Conservation (phyloP, 2,329 filamentous ascomycete genomes). For the Fusarium heterosporum region DNA sequence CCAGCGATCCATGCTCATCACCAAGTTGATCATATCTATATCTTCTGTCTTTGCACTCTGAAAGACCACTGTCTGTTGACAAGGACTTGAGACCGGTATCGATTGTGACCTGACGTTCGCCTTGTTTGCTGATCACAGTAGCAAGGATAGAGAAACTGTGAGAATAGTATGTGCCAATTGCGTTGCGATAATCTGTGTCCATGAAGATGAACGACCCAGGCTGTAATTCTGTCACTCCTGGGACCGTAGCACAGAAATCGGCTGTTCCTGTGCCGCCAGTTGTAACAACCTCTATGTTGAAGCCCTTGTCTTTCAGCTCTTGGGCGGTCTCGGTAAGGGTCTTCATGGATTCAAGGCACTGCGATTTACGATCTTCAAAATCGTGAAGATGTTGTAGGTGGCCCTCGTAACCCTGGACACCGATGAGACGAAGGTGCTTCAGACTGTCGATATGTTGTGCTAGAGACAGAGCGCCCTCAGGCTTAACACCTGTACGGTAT, state of each 20-base stretch:
- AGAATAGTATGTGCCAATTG: conserved; percentile 60
- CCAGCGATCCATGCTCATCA: conserved; percentile 34
- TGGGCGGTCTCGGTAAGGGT: conserved; percentile 22
- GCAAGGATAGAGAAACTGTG: conserved; percentile 52
- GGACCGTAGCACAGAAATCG: conserved; percentile 63
- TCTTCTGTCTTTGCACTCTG: conserved; percentile 34
- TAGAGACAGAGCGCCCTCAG: conserved; percentile 3
- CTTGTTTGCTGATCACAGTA: conserved; percentile 32
- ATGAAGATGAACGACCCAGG: conserved; percentile 68
- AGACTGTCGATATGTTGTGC: conserved; percentile 20
- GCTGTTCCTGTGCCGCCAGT: conserved; percentile 37
- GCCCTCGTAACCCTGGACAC: conserved; percentile 36
- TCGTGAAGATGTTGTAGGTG: conserved; percentile 36
- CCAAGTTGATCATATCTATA: conserved; percentile 19
- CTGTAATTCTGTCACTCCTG: conserved; percentile 65
- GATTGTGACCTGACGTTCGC: conserved; percentile 32
- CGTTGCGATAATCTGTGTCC: conserved; percentile 67
- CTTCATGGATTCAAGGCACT: conserved; percentile 31
- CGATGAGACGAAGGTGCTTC: conserved; percentile 23
- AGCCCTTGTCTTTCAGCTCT: background rate
- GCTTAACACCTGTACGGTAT: conserved; percentile 10
- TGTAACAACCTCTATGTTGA: conserved; percentile 26
- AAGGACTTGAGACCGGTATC: conserved; percentile 33
- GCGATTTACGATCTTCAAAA: conserved; percentile 26
- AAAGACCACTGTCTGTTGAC: conserved; percentile 32